These are phyloP conservation scores for Boletus reticuloceps DNA, from an alignment of 768 basidiomycete genomes.

Conservation along the genomic window DNA sequence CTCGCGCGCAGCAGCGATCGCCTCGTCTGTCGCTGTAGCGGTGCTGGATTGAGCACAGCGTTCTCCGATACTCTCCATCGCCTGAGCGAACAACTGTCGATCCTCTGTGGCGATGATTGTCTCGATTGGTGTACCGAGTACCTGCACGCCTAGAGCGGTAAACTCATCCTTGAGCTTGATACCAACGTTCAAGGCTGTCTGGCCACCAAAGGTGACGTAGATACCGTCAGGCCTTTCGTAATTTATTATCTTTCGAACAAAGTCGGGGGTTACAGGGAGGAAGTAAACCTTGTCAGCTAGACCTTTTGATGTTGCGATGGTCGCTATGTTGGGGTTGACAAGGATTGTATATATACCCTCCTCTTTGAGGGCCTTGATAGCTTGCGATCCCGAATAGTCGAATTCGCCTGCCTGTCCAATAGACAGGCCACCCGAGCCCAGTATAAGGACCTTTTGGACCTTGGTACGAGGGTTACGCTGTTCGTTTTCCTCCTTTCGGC, in stretches of 20 bases:
- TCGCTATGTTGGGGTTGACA: conserved; percentile 98
- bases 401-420: conserved; percentile 99
- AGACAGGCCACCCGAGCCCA: conserved; percentile 95
- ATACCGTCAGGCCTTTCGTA: conserved; percentile 99
- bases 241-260: conserved; percentile 96
- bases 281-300: conserved; percentile 99
- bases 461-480: conserved; percentile 64
- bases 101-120: conserved; percentile 98
- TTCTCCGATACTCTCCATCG: conserved; percentile 96
- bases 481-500: conserved; percentile 82
- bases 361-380: conserved; percentile 98
- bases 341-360: conserved; percentile 99
- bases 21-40: conserved; percentile 85
- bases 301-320: conserved; percentile 95
- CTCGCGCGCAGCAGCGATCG: conserved; percentile 70
- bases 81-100: conserved; percentile 86
- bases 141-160: conserved; percentile 80
- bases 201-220: conserved; percentile 97
- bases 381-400: conserved; percentile 99
- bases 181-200: conserved; percentile 95
- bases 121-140: conserved; percentile 94
- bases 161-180: conserved; percentile 99
- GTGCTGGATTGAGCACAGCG: conserved; percentile 89
- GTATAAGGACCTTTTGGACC: conserved; percentile 92
- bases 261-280: conserved; percentile 96